Evolutionary conservation across 208 protist species (phyloP).

Genomic region (Trypanosoma scelopori): DNA sequence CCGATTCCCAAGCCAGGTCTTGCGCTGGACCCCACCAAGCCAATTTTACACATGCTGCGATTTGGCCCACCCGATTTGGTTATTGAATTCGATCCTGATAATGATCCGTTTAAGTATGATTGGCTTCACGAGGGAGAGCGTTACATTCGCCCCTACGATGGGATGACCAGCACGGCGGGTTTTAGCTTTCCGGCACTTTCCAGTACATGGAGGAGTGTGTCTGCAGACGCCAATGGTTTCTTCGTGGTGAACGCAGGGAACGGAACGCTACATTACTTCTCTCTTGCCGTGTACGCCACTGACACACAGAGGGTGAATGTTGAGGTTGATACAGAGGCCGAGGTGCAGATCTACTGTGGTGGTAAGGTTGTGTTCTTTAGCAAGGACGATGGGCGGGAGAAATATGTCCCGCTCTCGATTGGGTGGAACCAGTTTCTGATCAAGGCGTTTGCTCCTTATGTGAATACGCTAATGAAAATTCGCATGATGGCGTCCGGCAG

Average conservation of each 20-base stretch:
- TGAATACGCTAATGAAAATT: conserved; percentile 4
- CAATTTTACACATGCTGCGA: background rate
- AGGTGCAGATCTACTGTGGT: conserved; percentile 4
- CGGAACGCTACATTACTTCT: conserved; percentile 5
- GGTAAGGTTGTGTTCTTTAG: conserved; percentile 2
- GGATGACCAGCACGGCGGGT: background rate
- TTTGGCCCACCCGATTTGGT: conserved; percentile 2
- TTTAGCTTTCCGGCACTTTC: background rate
- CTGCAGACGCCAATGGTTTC: background rate
- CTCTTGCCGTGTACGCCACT: conserved; percentile 5
- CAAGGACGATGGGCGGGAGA: background rate
- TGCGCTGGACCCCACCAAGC: conserved; percentile 4
- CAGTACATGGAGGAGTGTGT: conserved; percentile 5
- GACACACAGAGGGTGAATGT: background rate
- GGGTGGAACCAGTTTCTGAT: conserved; percentile 11
- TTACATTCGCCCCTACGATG: background rate
- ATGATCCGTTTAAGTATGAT: conserved; percentile 2
- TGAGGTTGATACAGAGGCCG: background rate
- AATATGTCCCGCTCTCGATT: background rate
- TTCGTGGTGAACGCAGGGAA: conserved; percentile 4
- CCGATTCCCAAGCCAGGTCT: conserved; percentile 4
- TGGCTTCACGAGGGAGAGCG: background rate
- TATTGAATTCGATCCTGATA: background rate
- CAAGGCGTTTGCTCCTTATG: conserved; percentile 1
- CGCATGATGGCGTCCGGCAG: background rate